Evolutionary conservation across 257 asterid species (phyloP).

Genomic region (Lantana camara): DNA sequence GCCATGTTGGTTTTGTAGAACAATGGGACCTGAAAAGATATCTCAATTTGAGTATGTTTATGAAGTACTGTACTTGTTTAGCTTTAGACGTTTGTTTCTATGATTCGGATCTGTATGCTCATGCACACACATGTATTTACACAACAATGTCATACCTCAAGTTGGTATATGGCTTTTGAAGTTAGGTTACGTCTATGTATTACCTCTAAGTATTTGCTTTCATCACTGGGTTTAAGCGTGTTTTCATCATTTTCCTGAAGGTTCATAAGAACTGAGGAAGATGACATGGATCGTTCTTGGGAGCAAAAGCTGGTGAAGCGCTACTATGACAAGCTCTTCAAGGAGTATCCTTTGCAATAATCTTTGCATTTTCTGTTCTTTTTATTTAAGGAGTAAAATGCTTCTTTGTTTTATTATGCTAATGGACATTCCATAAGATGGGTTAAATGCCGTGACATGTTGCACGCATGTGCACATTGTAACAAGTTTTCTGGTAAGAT

Average conservation of each 20-base stretch:
- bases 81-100: background rate
- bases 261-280: constrained; percentile 91
- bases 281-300: constrained; percentile 89
- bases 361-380: constrained; percentile 3
- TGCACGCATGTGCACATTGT: background rate
- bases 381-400: background rate
- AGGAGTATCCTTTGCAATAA: constrained; percentile 76
- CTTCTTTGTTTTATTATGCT: constrained; percentile 9
- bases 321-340: constrained; percentile 93
- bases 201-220: constrained; percentile 21
- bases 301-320: constrained; percentile 97
- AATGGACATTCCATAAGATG: constrained; percentile 7
- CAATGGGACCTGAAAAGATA: background rate
- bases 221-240: constrained; percentile 12
- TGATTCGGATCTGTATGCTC: background rate
- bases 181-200: background rate
- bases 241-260: constrained; percentile 40
- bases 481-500: constrained; percentile 2
- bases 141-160: no score
- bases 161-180: no score
- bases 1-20: background rate
- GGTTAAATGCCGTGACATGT: background rate
- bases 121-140: background rate
- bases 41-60: background rate
- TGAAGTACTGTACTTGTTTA: background rate